These are phyloP conservation scores for Fusarium illudens DNA, from an alignment of 2,329 filamentous ascomycete genomes.

Conservation along the genomic window DNA sequence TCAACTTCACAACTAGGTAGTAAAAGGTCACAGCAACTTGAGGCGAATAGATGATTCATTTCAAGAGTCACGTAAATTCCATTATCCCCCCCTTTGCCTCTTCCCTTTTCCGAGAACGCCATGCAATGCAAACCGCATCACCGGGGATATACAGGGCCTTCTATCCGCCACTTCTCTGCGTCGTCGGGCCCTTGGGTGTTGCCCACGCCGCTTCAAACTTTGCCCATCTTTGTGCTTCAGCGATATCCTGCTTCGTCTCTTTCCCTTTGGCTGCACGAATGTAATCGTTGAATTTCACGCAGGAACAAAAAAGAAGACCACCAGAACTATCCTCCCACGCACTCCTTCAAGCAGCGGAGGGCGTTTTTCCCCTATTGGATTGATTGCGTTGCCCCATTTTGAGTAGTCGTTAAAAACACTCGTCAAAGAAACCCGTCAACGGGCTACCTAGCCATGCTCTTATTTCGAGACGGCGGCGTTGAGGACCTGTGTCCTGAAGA, in stretches of 20 bases:
- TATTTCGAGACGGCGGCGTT: constrained; percentile 70
- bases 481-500: constrained; percentile 97
- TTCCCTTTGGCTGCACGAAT: not conserved
- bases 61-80: constrained; percentile 45
- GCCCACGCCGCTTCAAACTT: constrained; percentile 30
- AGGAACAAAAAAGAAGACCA: not conserved
- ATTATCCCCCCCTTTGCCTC: constrained; percentile 44
- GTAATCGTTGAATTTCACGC: not conserved
- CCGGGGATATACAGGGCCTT: constrained; percentile 43
- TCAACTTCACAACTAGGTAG: not conserved
- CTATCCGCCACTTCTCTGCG: constrained; percentile 28
- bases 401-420: constrained; percentile 36
- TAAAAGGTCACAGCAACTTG: not conserved
- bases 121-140: constrained; percentile 53
- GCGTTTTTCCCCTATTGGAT: constrained; percentile 23
- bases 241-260: constrained; percentile 21
- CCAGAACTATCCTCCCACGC: not conserved
- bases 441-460: constrained; percentile 7
- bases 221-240: constrained; percentile 16
- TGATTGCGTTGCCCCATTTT: constrained; percentile 34
- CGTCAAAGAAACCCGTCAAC: constrained; percentile 21
- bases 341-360: constrained; percentile 33
- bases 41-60: constrained; percentile 40
- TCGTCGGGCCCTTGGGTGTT: constrained; percentile 24
- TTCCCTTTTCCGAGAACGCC: constrained; percentile 49